A percentile compares a stretch with the other conserved stretches of the same genome.
phyloP scores from a whole-genome alignment of 1,284 basidiomycete genomes.

The Ceratobasidium sp. region DNA sequence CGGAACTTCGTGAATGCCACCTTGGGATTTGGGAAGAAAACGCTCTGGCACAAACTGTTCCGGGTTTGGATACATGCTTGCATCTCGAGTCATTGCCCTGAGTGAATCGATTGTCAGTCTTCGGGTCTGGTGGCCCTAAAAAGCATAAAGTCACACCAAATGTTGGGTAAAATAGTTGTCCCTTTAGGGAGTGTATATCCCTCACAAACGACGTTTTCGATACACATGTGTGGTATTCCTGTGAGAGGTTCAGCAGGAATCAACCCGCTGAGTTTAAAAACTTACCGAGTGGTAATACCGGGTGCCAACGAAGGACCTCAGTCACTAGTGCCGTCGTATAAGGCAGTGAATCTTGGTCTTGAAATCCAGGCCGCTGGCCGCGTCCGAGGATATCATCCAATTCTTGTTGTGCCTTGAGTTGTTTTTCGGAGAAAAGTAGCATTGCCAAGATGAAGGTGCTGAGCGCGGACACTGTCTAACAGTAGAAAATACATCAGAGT shows the following conservation, averaged over 20 bases:
- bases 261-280: neutral
- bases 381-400: conserved; percentile 37
- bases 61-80: conserved; percentile 27
- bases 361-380: conserved; percentile 27
- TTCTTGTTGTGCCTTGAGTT: conserved; percentile 39
- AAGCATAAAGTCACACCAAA: conserved; percentile 2
- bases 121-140: neutral
- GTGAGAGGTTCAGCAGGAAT: neutral
- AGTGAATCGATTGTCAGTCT: neutral
- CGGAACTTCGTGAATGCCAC: conserved; percentile 24
- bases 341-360: conserved; percentile 27
- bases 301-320: conserved; percentile 43
- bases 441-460: conserved; percentile 31
- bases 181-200: conserved; percentile 50
- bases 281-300: conserved; percentile 39
- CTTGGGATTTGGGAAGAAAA: conserved; percentile 20
- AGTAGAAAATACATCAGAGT: neutral
- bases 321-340: conserved; percentile 24
- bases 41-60: conserved; percentile 30
- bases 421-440: conserved; percentile 38
- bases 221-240: conserved; percentile 47
- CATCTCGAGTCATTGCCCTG: conserved; percentile 29
- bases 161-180: conserved; percentile 37
- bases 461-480: conserved; percentile 27
- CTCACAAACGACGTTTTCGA: conserved; percentile 48